Percentiles rank a stretch among this genome's conserved stretches.
Conservation (phyloP, 345 rosid genomes). For the Citrus hindsii region DNA sequence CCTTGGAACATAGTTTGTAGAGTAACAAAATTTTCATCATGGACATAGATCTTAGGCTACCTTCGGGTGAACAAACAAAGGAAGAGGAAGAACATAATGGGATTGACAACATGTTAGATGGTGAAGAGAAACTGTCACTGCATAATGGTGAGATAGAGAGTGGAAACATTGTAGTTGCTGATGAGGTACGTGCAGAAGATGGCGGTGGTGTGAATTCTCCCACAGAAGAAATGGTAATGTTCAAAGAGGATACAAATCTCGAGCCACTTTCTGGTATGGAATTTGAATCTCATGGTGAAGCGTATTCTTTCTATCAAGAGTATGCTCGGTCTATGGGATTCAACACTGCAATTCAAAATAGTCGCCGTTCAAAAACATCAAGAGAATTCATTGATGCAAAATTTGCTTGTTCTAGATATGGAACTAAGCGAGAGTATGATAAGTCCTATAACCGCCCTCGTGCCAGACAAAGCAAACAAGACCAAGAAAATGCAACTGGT, state of each 20-base stretch:
- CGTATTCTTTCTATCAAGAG: slow-evolving; percentile 64
- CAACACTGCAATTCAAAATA: slow-evolving; percentile 60
- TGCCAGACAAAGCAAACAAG: slow-evolving; percentile 51
- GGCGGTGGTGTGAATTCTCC: slow-evolving; percentile 32
- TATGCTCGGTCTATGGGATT: slow-evolving; percentile 62
- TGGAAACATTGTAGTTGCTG: slow-evolving; percentile 28
- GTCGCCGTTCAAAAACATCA: slow-evolving; percentile 61
- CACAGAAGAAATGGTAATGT: slow-evolving; percentile 21
- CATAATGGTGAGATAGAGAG: slow-evolving; percentile 35
- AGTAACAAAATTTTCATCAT: slow-evolving; percentile 18
- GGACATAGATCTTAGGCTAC: slow-evolving; percentile 63
- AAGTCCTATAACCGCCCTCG: slow-evolving; percentile 54
- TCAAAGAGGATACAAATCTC: slow-evolving; percentile 40
- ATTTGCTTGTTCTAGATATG: slow-evolving; percentile 66
- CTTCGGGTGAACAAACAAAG: slow-evolving; percentile 55
- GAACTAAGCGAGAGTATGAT: slow-evolving; percentile 54
- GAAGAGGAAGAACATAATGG: slow-evolving; percentile 41
- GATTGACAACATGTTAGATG: slow-evolving; percentile 33
- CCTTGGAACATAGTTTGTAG: neutral
- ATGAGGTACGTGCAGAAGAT: slow-evolving; percentile 25
- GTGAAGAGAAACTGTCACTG: slow-evolving; percentile 32
- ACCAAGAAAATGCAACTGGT: slow-evolving; percentile 49
- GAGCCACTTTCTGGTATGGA: slow-evolving; percentile 63
- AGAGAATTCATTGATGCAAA: slow-evolving; percentile 65
- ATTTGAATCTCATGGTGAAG: slow-evolving; percentile 59